Percentiles rank a stretch among this genome's conserved stretches.
phyloP scores from a whole-genome alignment of 352 stramenopile genomes.

The Globisporangium viniferum region DNA sequence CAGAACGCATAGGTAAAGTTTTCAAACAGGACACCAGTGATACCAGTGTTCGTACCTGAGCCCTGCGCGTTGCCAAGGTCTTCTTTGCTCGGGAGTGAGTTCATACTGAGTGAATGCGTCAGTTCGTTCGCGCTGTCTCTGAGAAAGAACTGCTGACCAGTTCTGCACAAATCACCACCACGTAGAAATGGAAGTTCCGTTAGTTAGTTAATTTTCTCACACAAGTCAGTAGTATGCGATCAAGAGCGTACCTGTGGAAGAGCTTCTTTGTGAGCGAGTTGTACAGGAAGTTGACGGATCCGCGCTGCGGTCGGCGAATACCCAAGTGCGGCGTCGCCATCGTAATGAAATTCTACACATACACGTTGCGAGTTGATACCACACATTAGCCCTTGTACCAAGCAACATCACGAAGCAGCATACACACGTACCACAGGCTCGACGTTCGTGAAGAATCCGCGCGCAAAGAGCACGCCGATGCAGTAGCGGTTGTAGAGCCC shows the following conservation, averaged over 20 bases:
- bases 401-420: too few species aligned
- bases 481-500: slow-evolving; percentile 80
- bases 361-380: neutral
- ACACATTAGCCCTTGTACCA: neutral
- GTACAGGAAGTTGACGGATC: slow-evolving; percentile 58
- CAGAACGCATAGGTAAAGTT: neutral
- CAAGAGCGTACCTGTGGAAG: slow-evolving; percentile 44
- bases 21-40: neutral
- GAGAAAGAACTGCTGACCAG: slow-evolving; percentile 61
- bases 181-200: neutral
- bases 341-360: slow-evolving; percentile 73
- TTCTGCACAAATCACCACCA: slow-evolving; percentile 17
- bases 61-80: slow-evolving; percentile 22
- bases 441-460: slow-evolving; percentile 67
- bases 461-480: slow-evolving; percentile 56
- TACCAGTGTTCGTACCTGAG: neutral
- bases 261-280: slow-evolving; percentile 66
- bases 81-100: slow-evolving; percentile 18
- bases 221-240: neutral
- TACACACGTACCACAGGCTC: slow-evolving; percentile 59
- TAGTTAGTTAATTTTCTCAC: neutral
- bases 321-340: slow-evolving; percentile 76
- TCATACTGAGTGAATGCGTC: slow-evolving; percentile 36
- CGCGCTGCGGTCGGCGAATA: slow-evolving; percentile 57
- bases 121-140: slow-evolving; percentile 48